Evolutionary conservation across 176 grass and related monocot species (phyloP).

Genomic region (Carex myosuroides): DNA sequence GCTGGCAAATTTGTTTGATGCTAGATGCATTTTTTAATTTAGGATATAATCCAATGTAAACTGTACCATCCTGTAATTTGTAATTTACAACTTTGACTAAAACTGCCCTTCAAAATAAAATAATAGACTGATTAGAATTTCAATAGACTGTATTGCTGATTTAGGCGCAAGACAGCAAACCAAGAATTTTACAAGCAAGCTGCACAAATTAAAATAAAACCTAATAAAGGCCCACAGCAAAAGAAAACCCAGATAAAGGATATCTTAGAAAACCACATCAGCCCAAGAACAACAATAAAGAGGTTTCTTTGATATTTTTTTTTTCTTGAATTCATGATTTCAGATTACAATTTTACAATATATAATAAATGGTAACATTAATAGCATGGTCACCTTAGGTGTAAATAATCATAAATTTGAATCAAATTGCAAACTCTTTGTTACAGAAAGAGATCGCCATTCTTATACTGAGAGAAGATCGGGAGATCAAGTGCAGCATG

Average conservation of each 20-base stretch:
- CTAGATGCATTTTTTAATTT: too few relatives aligned
- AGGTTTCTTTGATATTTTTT: background rate
- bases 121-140: background rate
- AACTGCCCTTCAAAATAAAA: too few relatives aligned
- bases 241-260: background rate
- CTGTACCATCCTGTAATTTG: too few relatives aligned
- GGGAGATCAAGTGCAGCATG: constrained; percentile 26
- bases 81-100: too few relatives aligned
- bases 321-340: background rate
- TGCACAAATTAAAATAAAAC: background rate
- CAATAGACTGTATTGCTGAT: too few relatives aligned
- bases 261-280: background rate
- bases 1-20: too few relatives aligned
- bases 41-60: too few relatives aligned
- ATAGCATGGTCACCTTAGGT: background rate
- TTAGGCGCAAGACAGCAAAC: background rate
- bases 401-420: background rate
- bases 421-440: background rate
- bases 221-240: background rate
- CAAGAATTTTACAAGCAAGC: background rate
- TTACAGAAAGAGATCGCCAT: background rate
- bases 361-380: background rate
- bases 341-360: background rate
- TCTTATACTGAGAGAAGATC: constrained; percentile 16
- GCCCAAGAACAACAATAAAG: background rate